phyloP scores from a whole-genome alignment of 2,329 filamentous ascomycete species.

The Sarocladium brachiariae region DNA sequence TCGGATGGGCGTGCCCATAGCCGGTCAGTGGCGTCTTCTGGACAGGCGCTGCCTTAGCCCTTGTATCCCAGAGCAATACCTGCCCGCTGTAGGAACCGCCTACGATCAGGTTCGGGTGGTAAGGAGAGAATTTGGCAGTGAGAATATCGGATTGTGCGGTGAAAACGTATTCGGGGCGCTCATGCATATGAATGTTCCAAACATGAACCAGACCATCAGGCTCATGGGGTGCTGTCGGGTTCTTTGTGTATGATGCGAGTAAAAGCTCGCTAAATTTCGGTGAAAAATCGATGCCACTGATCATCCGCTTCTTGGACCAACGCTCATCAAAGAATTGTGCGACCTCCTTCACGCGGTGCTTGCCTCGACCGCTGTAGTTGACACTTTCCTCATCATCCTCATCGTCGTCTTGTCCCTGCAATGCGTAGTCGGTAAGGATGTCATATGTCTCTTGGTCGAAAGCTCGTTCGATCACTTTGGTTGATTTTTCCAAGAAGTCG shows the following conservation, averaged over 20 bases:
- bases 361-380: constrained; percentile 62
- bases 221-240: constrained; percentile 88
- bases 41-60: constrained; percentile 79
- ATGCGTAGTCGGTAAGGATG: constrained; percentile 87
- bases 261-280: constrained; percentile 91
- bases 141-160: constrained; percentile 94
- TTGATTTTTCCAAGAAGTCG: constrained; percentile 90
- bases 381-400: constrained; percentile 77
- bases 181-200: constrained; percentile 94
- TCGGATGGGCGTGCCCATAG: constrained; percentile 89
- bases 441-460: constrained; percentile 89
- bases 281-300: constrained; percentile 92
- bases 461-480: constrained; percentile 93
- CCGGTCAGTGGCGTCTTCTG: constrained; percentile 95
- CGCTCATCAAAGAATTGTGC: constrained; percentile 91
- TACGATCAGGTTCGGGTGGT: constrained; percentile 92
- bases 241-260: constrained; percentile 94
- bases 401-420: constrained; percentile 67
- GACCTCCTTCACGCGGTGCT: constrained; percentile 74
- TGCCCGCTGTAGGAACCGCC: constrained; percentile 96
- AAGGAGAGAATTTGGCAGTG: constrained; percentile 95
- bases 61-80: constrained; percentile 93
- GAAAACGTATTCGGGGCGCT: constrained; percentile 92
- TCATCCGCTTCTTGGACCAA: constrained; percentile 97
- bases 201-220: constrained; percentile 90